Base-by-base conservation (phyloP, 495 filamentous ascomycete species). In the Sphaerosporella brunnea region DNA sequence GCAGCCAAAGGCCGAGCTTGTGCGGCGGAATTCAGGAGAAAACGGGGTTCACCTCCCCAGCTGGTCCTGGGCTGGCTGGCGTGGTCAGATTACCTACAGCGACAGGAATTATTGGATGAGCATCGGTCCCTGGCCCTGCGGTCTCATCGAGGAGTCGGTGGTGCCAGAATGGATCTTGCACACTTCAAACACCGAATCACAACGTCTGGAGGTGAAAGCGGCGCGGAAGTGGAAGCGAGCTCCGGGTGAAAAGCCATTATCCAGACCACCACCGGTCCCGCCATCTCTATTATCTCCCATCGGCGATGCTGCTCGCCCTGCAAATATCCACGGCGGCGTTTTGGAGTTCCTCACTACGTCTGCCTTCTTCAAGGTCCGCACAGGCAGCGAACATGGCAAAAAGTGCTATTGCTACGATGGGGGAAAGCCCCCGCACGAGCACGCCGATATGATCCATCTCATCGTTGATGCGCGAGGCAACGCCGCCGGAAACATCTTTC, bases 1-100 rank as follows among this genome's bases (percentile, higher is more conserved):
- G 40, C 40, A 44, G 23, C 40, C 40, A 13, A 25, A 13, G 23
- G 16, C 4, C 8, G 20, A 21, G 10, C 16, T 44, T 23, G 16
- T 26, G 8, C 40, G 40, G 5, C 40, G 40, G 8, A 15, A 39
- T 5, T 21, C 40, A 5, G 40, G 23, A 5, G 36, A 39, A 8
- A n/a, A 16, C 5, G 36, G 36, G 5, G 36, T 39, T 5, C 18
- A 8, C 18, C 23, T 44, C 7, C 40, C 40, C 10, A 23, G 18
- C 40, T 44, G 40, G 40, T 44, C 40, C 4, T 44, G 40, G 40
- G 40, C 40, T 8, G 40, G 40, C 9, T 44, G 40, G 40, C 4
- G 20, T 7, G 40, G 40, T 13, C 18, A 4, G 9, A 21, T 44
- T 16, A 39, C 36, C 5, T 39, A 39, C 15, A 39, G 7, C 19